A percentile compares a stretch with the other conserved stretches of the same genome.
These are phyloP conservation scores for Trichoderma lentiforme DNA, from an alignment of 2,329 filamentous ascomycete species.

Conservation along the genomic window DNA sequence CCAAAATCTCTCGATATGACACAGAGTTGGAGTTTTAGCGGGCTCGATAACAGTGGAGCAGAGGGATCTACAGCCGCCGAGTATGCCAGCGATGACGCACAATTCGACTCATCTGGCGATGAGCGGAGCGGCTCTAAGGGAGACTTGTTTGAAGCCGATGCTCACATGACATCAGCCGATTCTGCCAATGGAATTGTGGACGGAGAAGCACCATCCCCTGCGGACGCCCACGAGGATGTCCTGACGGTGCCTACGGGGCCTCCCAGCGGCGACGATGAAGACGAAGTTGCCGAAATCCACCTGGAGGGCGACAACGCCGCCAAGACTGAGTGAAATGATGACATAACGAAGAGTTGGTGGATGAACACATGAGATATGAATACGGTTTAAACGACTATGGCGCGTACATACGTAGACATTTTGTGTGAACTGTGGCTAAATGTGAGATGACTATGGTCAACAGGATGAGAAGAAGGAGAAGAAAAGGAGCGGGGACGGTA, in stretches of 20 bases:
- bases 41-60: slow-evolving; percentile 32
- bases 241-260: slow-evolving; percentile 39
- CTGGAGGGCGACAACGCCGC: slow-evolving; percentile 37
- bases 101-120: slow-evolving; percentile 40
- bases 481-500: neutral
- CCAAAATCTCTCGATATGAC: slow-evolving; percentile 33
- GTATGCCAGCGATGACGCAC: slow-evolving; percentile 43
- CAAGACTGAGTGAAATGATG: neutral
- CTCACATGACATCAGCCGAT: slow-evolving; percentile 28
- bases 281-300: slow-evolving; percentile 50
- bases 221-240: slow-evolving; percentile 31
- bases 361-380: neutral
- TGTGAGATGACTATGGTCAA: slow-evolving; percentile 10
- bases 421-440: neutral
- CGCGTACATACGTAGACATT: slow-evolving; percentile 3
- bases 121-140: slow-evolving; percentile 24
- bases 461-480: neutral
- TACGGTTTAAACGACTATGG: neutral
- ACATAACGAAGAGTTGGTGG: neutral
- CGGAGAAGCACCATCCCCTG: neutral
- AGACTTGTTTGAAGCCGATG: slow-evolving; percentile 29
- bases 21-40: slow-evolving; percentile 48
- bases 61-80: slow-evolving; percentile 35
- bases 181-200: slow-evolving; percentile 11
- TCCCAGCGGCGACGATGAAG: slow-evolving; percentile 38